phyloP scores from a whole-genome alignment of 2,329 filamentous ascomycete genomes.

The Sporothrix dimorphospora region DNA sequence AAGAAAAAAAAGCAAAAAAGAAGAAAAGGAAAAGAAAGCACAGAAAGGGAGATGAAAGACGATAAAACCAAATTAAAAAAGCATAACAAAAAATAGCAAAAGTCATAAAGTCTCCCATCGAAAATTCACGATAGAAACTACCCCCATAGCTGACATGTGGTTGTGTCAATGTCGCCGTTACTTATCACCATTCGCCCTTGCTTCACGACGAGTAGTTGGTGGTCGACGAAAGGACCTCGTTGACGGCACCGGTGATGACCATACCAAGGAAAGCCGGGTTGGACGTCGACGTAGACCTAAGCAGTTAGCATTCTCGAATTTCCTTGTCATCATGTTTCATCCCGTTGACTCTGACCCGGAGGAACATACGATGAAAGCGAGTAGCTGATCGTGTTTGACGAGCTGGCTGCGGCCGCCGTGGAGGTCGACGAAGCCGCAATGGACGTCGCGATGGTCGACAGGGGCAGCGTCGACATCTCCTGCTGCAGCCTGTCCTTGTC shows the following conservation, averaged over 20 bases:
- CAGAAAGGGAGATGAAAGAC: background rate
- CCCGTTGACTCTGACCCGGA: background rate
- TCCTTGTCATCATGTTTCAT: too few relatives aligned
- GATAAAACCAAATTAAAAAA: background rate
- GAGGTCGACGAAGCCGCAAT: constrained; percentile 26
- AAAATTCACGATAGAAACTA: background rate
- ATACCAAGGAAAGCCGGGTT: constrained; percentile 31
- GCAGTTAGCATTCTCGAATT: background rate
- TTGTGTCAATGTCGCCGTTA: background rate
- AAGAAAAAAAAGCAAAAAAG: background rate
- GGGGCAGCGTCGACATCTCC: constrained; percentile 31
- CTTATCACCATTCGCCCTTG: too few relatives aligned
- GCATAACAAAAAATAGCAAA: background rate
- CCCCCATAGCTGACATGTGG: background rate
- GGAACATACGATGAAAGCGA: background rate
- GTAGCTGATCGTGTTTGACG: constrained; percentile 11
- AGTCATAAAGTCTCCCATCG: background rate
- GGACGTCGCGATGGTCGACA: constrained; percentile 27
- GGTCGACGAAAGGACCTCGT: constrained; percentile 27
- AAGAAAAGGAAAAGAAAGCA: background rate
- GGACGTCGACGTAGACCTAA: constrained; percentile 23
- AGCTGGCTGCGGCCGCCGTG: constrained; percentile 23
- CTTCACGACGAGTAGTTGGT: background rate
- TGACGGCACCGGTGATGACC: constrained; percentile 32
- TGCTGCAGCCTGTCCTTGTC: constrained; percentile 31